Evolutionary conservation across 148 eudicot species (phyloP).

Genomic region (Diospyros lotus): DNA sequence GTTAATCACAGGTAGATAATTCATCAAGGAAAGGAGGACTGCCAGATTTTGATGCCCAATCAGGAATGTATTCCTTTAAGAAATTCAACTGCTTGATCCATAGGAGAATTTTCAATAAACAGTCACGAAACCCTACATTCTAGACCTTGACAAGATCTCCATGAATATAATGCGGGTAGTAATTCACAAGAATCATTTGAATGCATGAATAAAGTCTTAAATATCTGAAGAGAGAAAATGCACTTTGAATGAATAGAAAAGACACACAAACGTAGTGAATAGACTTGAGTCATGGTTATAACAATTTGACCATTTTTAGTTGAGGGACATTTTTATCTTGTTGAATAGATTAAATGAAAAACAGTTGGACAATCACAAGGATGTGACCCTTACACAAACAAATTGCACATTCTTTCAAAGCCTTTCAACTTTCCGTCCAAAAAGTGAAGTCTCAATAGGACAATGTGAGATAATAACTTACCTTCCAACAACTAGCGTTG

Average conservation of each 20-base stretch:
- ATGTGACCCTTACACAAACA: background rate
- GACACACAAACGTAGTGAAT: background rate
- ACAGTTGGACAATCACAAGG: background rate
- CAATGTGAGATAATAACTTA: conserved; percentile 19
- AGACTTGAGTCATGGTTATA: background rate
- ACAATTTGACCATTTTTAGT: background rate
- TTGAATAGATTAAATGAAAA: background rate
- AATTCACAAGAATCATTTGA: background rate
- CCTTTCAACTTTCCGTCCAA: background rate
- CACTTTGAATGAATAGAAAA: background rate
- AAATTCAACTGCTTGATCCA: background rate
- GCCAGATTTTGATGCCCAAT: background rate
- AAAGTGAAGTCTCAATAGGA: background rate
- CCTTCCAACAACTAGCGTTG: conserved; percentile 77
- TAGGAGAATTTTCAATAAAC: background rate
- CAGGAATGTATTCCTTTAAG: background rate
- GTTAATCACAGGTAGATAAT: background rate
- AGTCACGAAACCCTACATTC: background rate
- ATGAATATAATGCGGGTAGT: background rate
- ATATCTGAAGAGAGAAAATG: background rate
- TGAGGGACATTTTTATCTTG: background rate
- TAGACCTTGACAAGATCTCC: background rate
- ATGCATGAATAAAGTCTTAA: background rate
- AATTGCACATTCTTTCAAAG: background rate
- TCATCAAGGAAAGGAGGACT: background rate